Evolutionary conservation across 2,329 filamentous ascomycete species (phyloP).

Genomic region (Diaporthe destruens): DNA sequence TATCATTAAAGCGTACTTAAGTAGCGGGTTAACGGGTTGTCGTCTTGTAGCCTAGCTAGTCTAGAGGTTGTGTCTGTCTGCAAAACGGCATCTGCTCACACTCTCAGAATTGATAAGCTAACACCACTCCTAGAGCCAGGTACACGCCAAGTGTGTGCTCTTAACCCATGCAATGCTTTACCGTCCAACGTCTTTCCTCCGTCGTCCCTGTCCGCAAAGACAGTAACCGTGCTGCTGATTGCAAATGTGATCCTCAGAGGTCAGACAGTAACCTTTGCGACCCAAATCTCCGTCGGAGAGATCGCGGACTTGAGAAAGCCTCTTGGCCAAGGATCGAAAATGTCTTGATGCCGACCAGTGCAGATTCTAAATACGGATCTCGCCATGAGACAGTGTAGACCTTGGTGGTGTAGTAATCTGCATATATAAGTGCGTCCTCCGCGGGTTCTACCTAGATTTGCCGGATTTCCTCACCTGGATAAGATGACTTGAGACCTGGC

Average conservation of each 20-base stretch:
- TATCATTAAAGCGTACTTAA: slow-evolving; percentile 15
- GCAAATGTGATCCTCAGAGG: background rate
- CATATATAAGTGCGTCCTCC: background rate
- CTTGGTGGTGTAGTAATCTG: background rate
- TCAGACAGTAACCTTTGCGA: background rate
- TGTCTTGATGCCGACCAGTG: background rate
- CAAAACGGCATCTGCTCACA: slow-evolving; percentile 12
- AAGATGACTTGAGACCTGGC: background rate
- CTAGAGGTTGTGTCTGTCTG: background rate
- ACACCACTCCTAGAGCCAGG: background rate
- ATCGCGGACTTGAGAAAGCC: slow-evolving; percentile 12
- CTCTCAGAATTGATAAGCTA: background rate
- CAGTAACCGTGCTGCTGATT: background rate
- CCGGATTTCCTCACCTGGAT: background rate
- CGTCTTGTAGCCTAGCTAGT: background rate
- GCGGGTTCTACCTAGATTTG: background rate
- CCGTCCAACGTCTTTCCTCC: background rate
- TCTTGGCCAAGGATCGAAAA: background rate
- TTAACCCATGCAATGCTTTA: background rate
- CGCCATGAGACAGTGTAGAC: background rate
- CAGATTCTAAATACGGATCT: background rate
- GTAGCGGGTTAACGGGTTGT: background rate
- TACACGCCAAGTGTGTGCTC: no score
- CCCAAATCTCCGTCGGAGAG: background rate
- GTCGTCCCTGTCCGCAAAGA: background rate